These are phyloP conservation scores for Creolimax fragrantissima DNA, from an alignment of 78 protist genomes.

Conservation along the genomic window DNA sequence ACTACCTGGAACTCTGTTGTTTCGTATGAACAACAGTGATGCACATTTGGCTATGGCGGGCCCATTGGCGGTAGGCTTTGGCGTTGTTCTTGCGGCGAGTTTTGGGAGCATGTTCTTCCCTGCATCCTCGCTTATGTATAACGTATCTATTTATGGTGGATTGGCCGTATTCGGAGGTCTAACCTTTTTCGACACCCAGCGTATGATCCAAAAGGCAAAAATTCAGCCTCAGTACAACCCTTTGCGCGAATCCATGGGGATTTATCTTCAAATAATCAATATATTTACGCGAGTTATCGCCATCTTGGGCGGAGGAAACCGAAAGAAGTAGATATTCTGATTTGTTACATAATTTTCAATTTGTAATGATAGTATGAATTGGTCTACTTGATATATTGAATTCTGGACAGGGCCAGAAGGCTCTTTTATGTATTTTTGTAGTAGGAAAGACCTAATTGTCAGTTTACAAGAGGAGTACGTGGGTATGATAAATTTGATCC, in stretches of 20 bases:
- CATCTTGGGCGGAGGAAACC: constrained; percentile 4
- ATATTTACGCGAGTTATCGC: constrained; percentile 14
- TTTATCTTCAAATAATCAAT: constrained; percentile 10
- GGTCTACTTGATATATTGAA: too few relatives aligned
- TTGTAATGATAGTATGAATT: too few relatives aligned
- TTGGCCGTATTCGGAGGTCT: constrained; percentile 25
- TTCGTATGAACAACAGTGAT: too few relatives aligned
- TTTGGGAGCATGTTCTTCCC: constrained; percentile 20
- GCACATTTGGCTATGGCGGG: neutral
- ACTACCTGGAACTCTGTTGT: too few relatives aligned
- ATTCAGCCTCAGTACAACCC: neutral
- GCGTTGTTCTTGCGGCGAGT: constrained; percentile 1
- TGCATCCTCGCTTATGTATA: constrained; percentile 4
- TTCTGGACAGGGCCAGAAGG: too few relatives aligned
- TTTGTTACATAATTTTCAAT: too few relatives aligned
- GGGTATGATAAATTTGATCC: too few relatives aligned
- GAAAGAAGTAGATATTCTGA: too few relatives aligned
- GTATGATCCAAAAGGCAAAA: neutral
- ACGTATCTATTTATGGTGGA: constrained; percentile 11
- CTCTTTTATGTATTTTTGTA: too few relatives aligned
- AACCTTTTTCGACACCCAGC: constrained; percentile 17
- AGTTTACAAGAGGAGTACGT: too few relatives aligned
- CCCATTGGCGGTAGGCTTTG: constrained; percentile 4
- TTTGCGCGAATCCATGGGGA: neutral
- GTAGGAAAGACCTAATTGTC: too few relatives aligned